phyloP scores from a whole-genome alignment of 331 rosid species.

The Ulmus americana region DNA sequence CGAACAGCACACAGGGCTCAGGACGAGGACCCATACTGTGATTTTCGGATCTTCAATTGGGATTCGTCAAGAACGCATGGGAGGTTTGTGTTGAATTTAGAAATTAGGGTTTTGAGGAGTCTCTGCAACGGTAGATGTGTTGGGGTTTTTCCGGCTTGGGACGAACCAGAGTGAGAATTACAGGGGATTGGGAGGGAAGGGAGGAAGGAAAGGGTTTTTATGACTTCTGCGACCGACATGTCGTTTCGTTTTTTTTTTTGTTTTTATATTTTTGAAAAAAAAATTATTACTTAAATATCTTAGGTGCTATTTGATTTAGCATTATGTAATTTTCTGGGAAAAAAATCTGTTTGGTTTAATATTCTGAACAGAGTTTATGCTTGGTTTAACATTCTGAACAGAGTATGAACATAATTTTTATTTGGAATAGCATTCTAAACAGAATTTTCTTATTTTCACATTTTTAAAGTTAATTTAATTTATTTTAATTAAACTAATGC shows the following conservation, averaged over 20 bases:
- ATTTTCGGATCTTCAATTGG: constrained; percentile 11
- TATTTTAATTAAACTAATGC: too few relatives aligned
- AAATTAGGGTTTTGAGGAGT: constrained; percentile 48
- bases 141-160: constrained; percentile 7
- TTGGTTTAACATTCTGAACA: too few relatives aligned
- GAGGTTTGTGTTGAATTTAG: constrained; percentile 5
- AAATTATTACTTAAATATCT: too few relatives aligned
- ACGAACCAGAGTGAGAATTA: neutral
- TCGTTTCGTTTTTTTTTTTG: neutral
- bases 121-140: neutral
- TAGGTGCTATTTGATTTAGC: too few relatives aligned
- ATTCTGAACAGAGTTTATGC: too few relatives aligned
- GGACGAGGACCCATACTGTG: constrained; percentile 64
- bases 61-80: constrained; percentile 26
- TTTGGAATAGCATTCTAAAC: too few relatives aligned
- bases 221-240: neutral
- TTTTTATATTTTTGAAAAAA: neutral
- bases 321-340: too few relatives aligned
- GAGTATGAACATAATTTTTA: too few relatives aligned
- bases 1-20: constrained; percentile 79
- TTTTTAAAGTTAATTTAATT: too few relatives aligned
- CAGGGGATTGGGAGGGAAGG: neutral
- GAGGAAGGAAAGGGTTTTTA: neutral
- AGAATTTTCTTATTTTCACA: too few relatives aligned
- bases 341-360: too few relatives aligned